Evolutionary conservation across 164 flowering plant genomes (phyloP).

Genomic region (Akebia trifoliata): DNA sequence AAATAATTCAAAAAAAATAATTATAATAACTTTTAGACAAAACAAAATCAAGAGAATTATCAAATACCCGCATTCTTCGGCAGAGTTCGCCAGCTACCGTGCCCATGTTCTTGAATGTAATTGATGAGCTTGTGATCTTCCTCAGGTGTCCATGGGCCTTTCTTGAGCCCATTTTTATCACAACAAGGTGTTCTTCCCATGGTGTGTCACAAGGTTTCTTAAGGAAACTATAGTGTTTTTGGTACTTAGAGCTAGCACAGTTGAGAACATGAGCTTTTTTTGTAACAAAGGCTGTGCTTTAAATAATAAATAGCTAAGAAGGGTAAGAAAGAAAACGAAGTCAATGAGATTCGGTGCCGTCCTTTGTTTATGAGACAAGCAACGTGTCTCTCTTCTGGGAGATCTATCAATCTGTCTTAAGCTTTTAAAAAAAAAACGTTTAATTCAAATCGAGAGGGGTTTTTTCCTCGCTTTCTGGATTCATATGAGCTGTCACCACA

Average conservation of each 20-base stretch:
- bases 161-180: constrained; percentile 80
- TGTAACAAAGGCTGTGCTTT: background rate
- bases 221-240: background rate
- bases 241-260: background rate
- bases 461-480: too few species aligned
- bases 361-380: constrained; percentile 22
- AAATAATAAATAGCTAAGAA: background rate
- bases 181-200: constrained; percentile 98
- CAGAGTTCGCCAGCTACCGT: constrained; percentile 88
- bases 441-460: too few species aligned
- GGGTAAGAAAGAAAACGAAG: constrained; percentile 19
- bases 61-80: constrained; percentile 81
- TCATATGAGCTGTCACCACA: too few species aligned
- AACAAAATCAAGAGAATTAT: background rate
- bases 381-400: constrained; percentile 25
- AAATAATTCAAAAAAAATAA: background rate
- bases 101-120: constrained; percentile 70
- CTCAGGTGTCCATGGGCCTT: constrained; percentile 93
- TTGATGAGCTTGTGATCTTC: constrained; percentile 86
- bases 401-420: too few species aligned
- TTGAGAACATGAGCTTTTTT: background rate
- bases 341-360: constrained; percentile 49
- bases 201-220: background rate
- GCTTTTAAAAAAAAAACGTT: too few species aligned
- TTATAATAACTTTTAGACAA: background rate